Evolutionary conservation across 805 yeast genomes (phyloP).

Genomic region (Hanseniaspora vineae): DNA sequence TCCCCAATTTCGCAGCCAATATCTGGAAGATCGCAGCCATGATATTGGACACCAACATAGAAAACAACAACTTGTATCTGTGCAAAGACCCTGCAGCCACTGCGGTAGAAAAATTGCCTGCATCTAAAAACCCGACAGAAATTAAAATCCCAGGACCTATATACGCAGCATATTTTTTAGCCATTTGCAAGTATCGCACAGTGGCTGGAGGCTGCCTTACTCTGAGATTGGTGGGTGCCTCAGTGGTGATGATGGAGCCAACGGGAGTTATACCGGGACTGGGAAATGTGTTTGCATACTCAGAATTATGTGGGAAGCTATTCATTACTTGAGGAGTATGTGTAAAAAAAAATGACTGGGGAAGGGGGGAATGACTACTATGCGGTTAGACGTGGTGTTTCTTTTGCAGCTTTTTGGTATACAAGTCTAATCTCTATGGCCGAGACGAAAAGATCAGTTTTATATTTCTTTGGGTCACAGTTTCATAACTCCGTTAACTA

Average conservation of each 20-base stretch:
- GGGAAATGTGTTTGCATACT: too few relatives aligned
- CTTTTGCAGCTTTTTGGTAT: too few relatives aligned
- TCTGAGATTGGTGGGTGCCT: neutral
- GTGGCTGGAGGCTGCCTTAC: neutral
- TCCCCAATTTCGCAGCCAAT: conserved; percentile 77
- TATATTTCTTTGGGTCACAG: too few relatives aligned
- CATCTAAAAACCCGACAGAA: conserved; percentile 92
- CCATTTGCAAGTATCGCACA: conserved; percentile 3
- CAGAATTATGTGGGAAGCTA: too few relatives aligned
- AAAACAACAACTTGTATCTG: conserved; percentile 64
- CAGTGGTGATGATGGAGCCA: neutral
- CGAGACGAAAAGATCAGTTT: too few relatives aligned
- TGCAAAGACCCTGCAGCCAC: conserved; percentile 89
- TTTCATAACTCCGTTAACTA: too few relatives aligned
- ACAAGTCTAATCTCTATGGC: too few relatives aligned
- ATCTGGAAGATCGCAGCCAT: conserved; percentile 82
- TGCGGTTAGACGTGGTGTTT: too few relatives aligned
- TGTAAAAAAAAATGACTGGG: too few relatives aligned
- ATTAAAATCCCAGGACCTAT: conserved; percentile 97
- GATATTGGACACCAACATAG: conserved; percentile 65
- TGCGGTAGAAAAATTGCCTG: conserved; percentile 92
- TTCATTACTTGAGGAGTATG: too few relatives aligned
- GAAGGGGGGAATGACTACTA: too few relatives aligned
- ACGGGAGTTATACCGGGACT: too few relatives aligned
- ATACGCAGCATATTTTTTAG: conserved; percentile 42